Evolutionary conservation across 441 rosid species (phyloP), one percentile per base, ranked within the genome.

Genomic region (Populus hybrid): DNA sequence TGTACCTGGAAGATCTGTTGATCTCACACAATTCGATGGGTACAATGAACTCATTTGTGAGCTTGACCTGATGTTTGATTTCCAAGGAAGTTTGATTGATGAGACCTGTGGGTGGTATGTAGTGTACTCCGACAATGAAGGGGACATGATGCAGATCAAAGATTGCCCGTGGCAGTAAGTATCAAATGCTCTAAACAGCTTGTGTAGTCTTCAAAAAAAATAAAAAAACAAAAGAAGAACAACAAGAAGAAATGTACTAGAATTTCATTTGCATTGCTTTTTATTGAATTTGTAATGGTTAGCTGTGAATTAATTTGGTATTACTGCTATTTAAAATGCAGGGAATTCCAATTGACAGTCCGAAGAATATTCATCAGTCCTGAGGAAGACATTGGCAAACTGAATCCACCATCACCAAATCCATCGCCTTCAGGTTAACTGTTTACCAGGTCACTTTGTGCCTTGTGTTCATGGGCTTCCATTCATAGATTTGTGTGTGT

Each of bases 111-210:
- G 84, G 26, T 76, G 89, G 91, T 79, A 73, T 7, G 73, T 84
- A 40, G 79, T 83, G 18, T 87, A 72, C 79, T 21, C 42, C 4
- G 88, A 86, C 78, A 18, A 77, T 36, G 82, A 82, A 11, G 86
- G 91, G 1, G 84, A 81, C 79, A 71, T 72, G 80, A 83, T 83
- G 86, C 85, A 76, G 10, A 40, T 77, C 14, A 80, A 87, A 77
- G 85, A 84, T 50, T 69, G 53, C 72, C 81, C 79, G 18, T 85
- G 92, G 92, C 82, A 83, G 91, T 88, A 81, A 87, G 88, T 84
- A 63, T 71, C 65, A 34, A 70, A 77, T 26, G 16, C 36, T 64
- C 14, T 64, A 26, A 64, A 21, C 28, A n/a, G 40, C 12, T 14
- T 8, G 8, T 8, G 8, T 9, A 23, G 20, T 46, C 9, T 61